These are phyloP conservation scores for Penicillium sp. DNA, from an alignment of 2,329 filamentous ascomycete species.

Conservation along the genomic window DNA sequence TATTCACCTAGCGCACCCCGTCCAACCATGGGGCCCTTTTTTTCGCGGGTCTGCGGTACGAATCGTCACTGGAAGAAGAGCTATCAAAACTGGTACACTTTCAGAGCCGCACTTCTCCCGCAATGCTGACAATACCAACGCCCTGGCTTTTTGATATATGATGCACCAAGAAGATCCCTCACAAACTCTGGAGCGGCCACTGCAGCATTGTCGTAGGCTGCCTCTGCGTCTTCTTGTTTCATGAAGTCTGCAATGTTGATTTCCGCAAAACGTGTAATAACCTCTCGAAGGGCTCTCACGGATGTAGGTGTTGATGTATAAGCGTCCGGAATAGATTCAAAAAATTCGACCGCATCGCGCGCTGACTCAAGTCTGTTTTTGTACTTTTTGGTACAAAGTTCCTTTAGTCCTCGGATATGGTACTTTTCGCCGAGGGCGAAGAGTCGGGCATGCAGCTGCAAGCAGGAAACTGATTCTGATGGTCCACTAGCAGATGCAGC, in stretches of 20 bases:
- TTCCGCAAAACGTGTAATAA: neutral
- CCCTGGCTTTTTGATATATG: neutral
- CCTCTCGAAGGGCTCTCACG: neutral
- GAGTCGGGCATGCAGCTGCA: neutral
- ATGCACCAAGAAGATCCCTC: neutral
- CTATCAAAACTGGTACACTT: too few species aligned
- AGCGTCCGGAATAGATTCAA: neutral
- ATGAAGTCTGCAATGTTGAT: neutral
- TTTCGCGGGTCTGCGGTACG: too few species aligned
- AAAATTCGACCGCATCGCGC: neutral
- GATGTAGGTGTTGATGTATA: neutral
- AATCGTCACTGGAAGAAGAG: too few species aligned
- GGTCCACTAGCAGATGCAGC: neutral
- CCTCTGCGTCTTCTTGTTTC: neutral
- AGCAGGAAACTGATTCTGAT: neutral
- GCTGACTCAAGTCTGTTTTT: neutral
- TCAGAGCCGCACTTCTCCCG: too few species aligned
- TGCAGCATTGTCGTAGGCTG: neutral
- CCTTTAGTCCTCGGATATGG: neutral
- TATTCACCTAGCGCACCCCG: too few species aligned
- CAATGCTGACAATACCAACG: neutral
- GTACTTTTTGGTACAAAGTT: neutral
- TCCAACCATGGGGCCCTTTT: too few species aligned
- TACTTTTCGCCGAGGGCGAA: neutral
- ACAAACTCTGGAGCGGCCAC: neutral